Conservation (phyloP, 108 stramenopile genomes). For the Skeletonema marinoi region DNA sequence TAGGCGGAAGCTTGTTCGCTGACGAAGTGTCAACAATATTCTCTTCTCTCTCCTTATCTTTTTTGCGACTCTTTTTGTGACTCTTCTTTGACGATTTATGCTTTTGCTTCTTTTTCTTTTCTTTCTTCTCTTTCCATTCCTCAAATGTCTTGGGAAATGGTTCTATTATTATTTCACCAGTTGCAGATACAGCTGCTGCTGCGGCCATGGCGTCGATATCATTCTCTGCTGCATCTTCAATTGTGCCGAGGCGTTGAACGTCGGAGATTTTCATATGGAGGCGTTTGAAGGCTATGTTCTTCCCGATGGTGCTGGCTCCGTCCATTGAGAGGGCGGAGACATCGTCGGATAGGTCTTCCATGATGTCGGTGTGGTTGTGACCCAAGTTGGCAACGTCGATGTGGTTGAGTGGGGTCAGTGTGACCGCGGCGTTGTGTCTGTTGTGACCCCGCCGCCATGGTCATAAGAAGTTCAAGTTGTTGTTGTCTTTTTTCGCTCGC, state of each 20-base stretch:
- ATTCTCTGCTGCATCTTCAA: conserved; percentile 12
- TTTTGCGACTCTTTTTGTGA: conserved; percentile 15
- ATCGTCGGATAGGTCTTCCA: conserved; percentile 22
- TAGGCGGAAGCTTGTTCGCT: neutral
- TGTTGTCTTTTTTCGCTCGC: too few species aligned
- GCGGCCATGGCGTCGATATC: neutral
- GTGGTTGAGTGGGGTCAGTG: too few species aligned
- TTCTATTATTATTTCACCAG: neutral
- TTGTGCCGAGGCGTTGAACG: conserved; percentile 11
- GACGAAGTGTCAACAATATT: neutral
- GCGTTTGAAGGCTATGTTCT: neutral
- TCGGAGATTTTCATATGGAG: neutral
- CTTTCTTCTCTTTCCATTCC: conserved; percentile 16
- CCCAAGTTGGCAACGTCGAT: too few species aligned
- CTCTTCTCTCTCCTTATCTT: neutral
- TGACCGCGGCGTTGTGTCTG: too few species aligned
- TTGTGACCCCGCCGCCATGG: too few species aligned
- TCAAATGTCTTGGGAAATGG: conserved; percentile 13
- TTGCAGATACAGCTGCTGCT: too few species aligned
- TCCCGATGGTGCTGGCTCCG: conserved; percentile 32
- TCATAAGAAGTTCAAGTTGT: too few species aligned
- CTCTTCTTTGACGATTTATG: conserved; percentile 28
- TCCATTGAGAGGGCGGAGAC: conserved; percentile 45
- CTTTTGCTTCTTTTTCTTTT: conserved; percentile 28
- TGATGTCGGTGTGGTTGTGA: neutral